phyloP scores from a whole-genome alignment of 192 early-diverging fungal genomes.

The Fimicolochytrium jonesii region DNA sequence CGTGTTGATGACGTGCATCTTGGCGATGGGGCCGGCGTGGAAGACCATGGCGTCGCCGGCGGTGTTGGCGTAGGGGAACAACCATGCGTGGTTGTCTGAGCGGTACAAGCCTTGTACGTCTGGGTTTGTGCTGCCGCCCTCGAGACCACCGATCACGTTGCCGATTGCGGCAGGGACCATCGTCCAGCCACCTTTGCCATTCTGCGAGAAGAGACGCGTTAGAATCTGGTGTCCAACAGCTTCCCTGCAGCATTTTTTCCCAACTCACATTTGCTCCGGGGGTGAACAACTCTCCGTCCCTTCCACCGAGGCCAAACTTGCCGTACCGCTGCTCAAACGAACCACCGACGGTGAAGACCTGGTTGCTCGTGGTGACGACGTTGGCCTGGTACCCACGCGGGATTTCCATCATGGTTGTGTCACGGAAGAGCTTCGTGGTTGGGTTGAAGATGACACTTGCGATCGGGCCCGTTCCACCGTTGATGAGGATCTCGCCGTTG shows the following conservation, averaged over 20 bases:
- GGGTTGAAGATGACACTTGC: background rate
- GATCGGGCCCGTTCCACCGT: background rate
- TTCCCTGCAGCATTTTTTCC: too few species aligned
- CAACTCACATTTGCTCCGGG: too few species aligned
- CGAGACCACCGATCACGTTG: constrained; percentile 2
- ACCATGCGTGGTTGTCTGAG: constrained; percentile 4
- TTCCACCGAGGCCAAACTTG: background rate
- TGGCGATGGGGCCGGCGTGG: background rate
- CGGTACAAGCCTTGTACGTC: constrained; percentile 2
- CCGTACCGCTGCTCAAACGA: background rate
- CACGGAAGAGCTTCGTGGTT: background rate
- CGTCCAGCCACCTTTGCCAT: background rate
- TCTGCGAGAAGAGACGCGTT: too few species aligned
- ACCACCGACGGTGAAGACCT: constrained; percentile 6
- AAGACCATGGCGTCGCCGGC: constrained; percentile 7
- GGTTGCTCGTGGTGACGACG: background rate
- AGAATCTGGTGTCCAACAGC: too few species aligned
- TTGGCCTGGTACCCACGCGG: constrained; percentile 5
- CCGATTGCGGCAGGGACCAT: background rate
- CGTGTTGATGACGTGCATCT: background rate
- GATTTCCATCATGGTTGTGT: background rate
- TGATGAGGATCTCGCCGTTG: background rate
- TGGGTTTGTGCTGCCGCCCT: background rate
- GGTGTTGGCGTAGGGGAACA: constrained; percentile 1
- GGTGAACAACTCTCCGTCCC: constrained; percentile 6